Conservation (phyloP, 306 rosid genomes). For the Styphnolobium japonicum region DNA sequence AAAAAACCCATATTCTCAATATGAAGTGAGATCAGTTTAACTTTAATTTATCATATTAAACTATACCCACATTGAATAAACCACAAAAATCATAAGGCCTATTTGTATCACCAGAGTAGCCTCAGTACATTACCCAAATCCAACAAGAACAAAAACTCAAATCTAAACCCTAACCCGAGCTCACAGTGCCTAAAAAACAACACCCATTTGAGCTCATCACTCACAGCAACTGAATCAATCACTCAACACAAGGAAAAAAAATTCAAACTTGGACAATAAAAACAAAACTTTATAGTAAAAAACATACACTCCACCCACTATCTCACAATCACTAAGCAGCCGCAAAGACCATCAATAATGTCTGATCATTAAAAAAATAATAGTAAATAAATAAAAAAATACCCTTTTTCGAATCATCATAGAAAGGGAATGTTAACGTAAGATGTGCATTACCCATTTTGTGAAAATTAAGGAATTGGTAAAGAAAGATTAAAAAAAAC, state of each 20-base stretch:
- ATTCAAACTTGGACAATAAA: not conserved
- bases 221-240: not conserved
- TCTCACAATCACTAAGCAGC: not conserved
- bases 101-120: not conserved
- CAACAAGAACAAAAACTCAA: conserved; percentile 29
- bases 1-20: not conserved
- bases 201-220: conserved; percentile 11
- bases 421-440: not conserved
- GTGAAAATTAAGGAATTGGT: not conserved
- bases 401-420: not conserved
- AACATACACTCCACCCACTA: not conserved
- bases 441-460: conserved; percentile 9
- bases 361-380: conserved; percentile 11
- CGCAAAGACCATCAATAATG: conserved; percentile 12
- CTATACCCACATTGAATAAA: not conserved
- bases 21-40: conserved; percentile 9
- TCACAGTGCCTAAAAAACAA: conserved; percentile 12
- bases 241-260: conserved; percentile 1
- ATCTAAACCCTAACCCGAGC: conserved; percentile 50
- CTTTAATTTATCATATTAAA: not conserved
- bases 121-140: conserved; percentile 23
- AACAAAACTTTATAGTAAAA: not conserved
- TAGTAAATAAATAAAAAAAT: not conserved
- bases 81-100: not conserved
- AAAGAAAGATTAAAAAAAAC: no score